Percentiles rank a stretch among this genome's conserved stretches.
phyloP scores from a whole-genome alignment of 768 basidiomycete genomes.

The Cytidiella melzeri region DNA sequence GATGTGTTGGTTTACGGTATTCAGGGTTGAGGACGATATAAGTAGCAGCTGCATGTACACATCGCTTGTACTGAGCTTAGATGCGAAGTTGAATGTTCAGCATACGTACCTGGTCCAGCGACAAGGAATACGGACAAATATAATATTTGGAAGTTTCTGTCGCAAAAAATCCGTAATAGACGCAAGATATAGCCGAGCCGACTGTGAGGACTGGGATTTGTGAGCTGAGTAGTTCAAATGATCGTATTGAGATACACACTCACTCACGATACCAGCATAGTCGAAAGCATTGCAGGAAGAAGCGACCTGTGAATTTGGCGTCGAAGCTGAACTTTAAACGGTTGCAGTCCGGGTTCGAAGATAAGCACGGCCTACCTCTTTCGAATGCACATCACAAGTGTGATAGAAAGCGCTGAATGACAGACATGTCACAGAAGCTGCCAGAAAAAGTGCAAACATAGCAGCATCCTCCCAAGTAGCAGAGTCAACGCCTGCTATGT shows the following conservation, averaged over 20 bases:
- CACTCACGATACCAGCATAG: slow-evolving; percentile 76
- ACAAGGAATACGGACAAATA: slow-evolving; percentile 49
- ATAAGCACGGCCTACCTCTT: slow-evolving; percentile 49
- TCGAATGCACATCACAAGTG: slow-evolving; percentile 65
- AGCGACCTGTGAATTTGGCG: slow-evolving; percentile 49
- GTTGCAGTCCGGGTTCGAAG: no score
- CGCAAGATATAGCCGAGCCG: slow-evolving; percentile 71
- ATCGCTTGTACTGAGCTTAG: not conserved
- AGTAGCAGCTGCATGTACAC: slow-evolving; percentile 43
- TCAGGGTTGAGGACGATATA: slow-evolving; percentile 75
- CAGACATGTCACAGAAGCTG: slow-evolving; percentile 70
- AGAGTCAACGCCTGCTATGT: slow-evolving; percentile 45
- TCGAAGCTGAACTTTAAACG: no score
- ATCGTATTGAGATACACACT: slow-evolving; percentile 8
- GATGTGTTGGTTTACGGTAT: slow-evolving; percentile 68
- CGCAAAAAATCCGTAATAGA: slow-evolving; percentile 78
- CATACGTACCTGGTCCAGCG: slow-evolving; percentile 46
- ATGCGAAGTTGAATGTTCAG: slow-evolving; percentile 10
- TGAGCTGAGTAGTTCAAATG: slow-evolving; percentile 3
- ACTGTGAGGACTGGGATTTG: slow-evolving; percentile 48
- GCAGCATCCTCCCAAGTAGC: slow-evolving; percentile 57
- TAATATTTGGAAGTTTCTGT: slow-evolving; percentile 43
- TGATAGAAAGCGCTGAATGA: slow-evolving; percentile 70
- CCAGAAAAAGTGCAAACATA: slow-evolving; percentile 59
- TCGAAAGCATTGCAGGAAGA: slow-evolving; percentile 59